Base-by-base conservation (phyloP, 768 basidiomycete genomes). In the Amanita pseudoporphyria region DNA sequence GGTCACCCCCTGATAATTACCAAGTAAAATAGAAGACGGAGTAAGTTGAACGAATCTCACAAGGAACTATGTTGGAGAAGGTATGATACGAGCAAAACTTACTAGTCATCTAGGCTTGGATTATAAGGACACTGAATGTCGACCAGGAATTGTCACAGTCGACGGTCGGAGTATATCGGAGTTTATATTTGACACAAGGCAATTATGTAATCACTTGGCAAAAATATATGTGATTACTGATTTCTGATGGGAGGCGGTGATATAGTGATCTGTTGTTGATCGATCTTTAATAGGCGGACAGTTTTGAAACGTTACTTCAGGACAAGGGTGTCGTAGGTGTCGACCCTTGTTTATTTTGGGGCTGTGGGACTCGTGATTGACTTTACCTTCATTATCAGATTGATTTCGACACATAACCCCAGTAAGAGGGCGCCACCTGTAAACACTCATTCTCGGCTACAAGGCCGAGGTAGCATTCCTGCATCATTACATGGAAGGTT, bases 1-100 rank as follows among this genome's bases (percentile, higher is more conserved):
- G 87, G 62, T 90, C 87, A 57, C 87, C 87, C 59, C 87, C 87
- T 89, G 58, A 31, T 57, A 54, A 54, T 18, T 13, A 52, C n/a
- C 35, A 45, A 36, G 39, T 26, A 48, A 36, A 39, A 42, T 53
- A 45, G 53, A 19, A 43, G 46, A 37, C 52, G 51, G 41, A 58
- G 61, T 60, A 51, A 61, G 60, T 56, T 51, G 52, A 51, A 35
- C 36, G 42, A 58, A 45, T 45, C 45, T 44, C 51, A 56, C 26
- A 42, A 54, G 18, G 30, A 4, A 22, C 2, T 16, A 41, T 32
- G 18, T 16, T 13, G 24, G 24, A 1, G 6, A 19, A 39, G 36
- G 37, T 38, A 38, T 28, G 4, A 30, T 19, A 18, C 30, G 22
- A 35, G 31, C 44, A 45, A 33, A 43, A 73, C 77, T 65, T 65